A percentile compares a stretch with the other conserved stretches of the same genome.
phyloP scores from a whole-genome alignment of 2,329 filamentous ascomycete species.

The Pseudopyrenochaeta lycopersici region DNA sequence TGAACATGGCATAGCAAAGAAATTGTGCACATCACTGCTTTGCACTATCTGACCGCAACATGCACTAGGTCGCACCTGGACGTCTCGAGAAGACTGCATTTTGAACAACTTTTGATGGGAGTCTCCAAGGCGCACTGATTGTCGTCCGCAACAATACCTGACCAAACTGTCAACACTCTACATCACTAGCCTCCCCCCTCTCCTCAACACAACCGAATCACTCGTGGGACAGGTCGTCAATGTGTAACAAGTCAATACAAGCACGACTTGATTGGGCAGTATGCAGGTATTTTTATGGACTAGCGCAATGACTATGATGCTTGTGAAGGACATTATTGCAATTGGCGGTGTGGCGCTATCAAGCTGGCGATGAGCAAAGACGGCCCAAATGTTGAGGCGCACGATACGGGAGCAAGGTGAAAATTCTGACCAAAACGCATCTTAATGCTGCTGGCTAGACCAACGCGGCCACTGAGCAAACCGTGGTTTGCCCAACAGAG shows the following conservation, averaged over 20 bases:
- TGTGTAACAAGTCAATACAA: background rate
- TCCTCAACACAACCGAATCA: too few relatives aligned
- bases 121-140: too few relatives aligned
- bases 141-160: too few relatives aligned
- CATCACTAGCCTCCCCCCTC: too few relatives aligned
- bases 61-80: too few relatives aligned
- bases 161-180: too few relatives aligned
- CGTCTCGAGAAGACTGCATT: too few relatives aligned
- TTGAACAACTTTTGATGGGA: too few relatives aligned
- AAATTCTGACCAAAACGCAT: slow-evolving; percentile 4
- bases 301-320: background rate
- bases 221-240: background rate
- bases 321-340: slow-evolving; percentile 6
- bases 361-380: slow-evolving; percentile 8
- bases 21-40: too few relatives aligned
- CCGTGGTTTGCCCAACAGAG: slow-evolving; percentile 4
- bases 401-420: slow-evolving; percentile 11
- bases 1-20: too few relatives aligned
- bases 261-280: background rate
- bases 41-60: too few relatives aligned
- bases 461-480: background rate
- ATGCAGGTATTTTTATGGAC: background rate
- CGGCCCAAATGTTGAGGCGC: slow-evolving; percentile 26
- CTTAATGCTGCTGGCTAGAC: background rate
- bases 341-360: slow-evolving; percentile 29